Base-by-base conservation (phyloP, 768 basidiomycete species). In the Rossbeevera mucosa region DNA sequence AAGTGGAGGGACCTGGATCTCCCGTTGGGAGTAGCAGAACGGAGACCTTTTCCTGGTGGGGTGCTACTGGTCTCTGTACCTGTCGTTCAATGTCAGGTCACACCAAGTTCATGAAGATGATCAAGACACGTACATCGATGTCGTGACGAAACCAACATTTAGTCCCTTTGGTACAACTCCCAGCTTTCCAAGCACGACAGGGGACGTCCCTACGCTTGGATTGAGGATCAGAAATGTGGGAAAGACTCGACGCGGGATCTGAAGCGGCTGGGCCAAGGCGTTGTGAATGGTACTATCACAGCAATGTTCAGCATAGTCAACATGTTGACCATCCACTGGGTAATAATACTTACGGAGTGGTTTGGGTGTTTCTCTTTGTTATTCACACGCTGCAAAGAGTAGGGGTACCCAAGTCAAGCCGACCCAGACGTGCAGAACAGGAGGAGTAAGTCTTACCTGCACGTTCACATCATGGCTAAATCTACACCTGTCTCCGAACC, bases 61-160 rank as follows among this genome's bases (percentile, higher is more conserved):
- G 5, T 6, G 33, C n/a, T 48, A 28, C 51, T 8, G 42, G 53
- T 40, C 42, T 66, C 53, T 55, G 63, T 26, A 44, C n/a, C 51
- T 30, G 29, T 7, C 1, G 25, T 13, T 33, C 42, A 8, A 25
- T 43, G 28, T 43, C 26, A 45, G 24, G 12, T 1, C 13, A n/a
- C 4, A 29, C 40, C n/a, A 24, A 18, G 3, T 2, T 28, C 4
- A 43, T 26, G 33, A 51, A 33, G n/a, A 18, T 36, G 33, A 36
- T 36, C 11, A 16, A 44, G 20, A 22, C n/a, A 56, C 61, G n/a
- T 58, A 73, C 72, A n/a, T 67, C 57, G 5, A 62, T 48, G 36
- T 65, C 61, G 46, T 76, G 75, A 9, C n/a, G 43, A 45, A 64
- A 75, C 44, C 62, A 55, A 50, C 75, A 75, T 44, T 64, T 64